Evolutionary conservation across 2,329 filamentous ascomycete species (phyloP), one percentile per base, ranked within the genome.

Genomic region (Torrubiellomyces zombiae): DNA sequence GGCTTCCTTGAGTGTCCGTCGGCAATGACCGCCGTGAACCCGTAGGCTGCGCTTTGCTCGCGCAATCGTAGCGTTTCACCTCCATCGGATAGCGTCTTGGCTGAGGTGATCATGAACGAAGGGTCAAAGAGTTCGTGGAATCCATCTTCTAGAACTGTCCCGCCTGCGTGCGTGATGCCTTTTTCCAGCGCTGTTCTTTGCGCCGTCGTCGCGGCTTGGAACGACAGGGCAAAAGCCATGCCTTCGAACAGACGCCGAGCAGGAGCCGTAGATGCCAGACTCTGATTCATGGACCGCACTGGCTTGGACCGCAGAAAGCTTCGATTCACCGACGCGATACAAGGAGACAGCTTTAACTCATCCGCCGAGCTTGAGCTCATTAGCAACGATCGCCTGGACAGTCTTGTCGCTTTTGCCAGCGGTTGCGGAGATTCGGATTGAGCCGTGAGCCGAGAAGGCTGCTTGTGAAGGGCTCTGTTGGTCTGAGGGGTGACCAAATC

Each of bases 221-320:
- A 80, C 0, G 82, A 86, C 8, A 93, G 65, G 0, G 83, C 83
- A 48, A 95, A 94, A 0, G 70, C 71, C 83, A 94, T 93, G 20
- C 74, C 71, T 1, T 64, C 53, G 39, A 95, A 93, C 0, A 91
- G 23, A 3, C 40, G 32, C 7, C 39, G 32, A 3, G 31, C 42
- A 32, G 36, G 39, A 34, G 33, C 32, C 17, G 27, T 39, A 28
- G 38, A 31, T 7, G 31, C 38, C 6, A 48, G 27, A 17, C 38
- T 46, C 24, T 43, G 41, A 10, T 39, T 37, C 13, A 42, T 41
- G 2, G 33, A 37, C 18, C 39, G 38, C n/a, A 27, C 39, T 5
- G 35, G 29, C 29, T 43, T 48, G 4, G 38, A 28, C 6, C 41
- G 38, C 3, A 43, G 28, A n/a, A 51, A 33, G 23, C 50, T 55